Percentiles rank a stretch among this genome's conserved stretches.
phyloP scores from a whole-genome alignment of 164 flowering plant species.

The Echeveria elegans region DNA sequence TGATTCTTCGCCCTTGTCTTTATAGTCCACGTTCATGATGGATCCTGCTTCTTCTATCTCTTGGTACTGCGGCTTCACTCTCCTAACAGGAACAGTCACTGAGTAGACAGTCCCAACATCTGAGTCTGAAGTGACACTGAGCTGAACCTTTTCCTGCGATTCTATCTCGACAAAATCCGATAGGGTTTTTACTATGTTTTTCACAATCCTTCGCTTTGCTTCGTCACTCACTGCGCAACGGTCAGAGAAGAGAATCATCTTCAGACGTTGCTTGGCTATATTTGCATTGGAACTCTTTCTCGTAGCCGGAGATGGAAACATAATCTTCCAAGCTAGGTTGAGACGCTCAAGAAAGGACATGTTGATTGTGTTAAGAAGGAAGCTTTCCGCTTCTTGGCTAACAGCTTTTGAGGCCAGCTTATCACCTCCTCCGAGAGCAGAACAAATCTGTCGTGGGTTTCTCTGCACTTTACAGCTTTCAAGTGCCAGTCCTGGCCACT shows the following conservation, averaged over 20 bases:
- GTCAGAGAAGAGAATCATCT: slow-evolving; percentile 97
- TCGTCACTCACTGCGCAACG: slow-evolving; percentile 94
- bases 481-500: slow-evolving; percentile 22
- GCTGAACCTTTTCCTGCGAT: slow-evolving; percentile 85
- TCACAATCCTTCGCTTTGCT: slow-evolving; percentile 80
- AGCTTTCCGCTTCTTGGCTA: slow-evolving; percentile 53
- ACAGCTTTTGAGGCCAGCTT: slow-evolving; percentile 29
- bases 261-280: slow-evolving; percentile 88
- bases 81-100: slow-evolving; percentile 82
- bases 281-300: slow-evolving; percentile 68
- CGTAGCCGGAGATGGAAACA: slow-evolving; percentile 56
- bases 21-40: slow-evolving; percentile 68
- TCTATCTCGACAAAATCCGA: slow-evolving; percentile 97
- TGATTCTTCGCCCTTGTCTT: slow-evolving; percentile 60
- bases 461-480: slow-evolving; percentile 18
- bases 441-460: slow-evolving; percentile 24
- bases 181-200: slow-evolving; percentile 63
- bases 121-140: slow-evolving; percentile 74
- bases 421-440: slow-evolving; percentile 26
- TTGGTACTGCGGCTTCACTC: slow-evolving; percentile 81
- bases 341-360: slow-evolving; percentile 84
- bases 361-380: slow-evolving; percentile 59
- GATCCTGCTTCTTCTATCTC: slow-evolving; percentile 46
- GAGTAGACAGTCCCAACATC: slow-evolving; percentile 90
- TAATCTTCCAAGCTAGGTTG: slow-evolving; percentile 85